A percentile compares a stretch with the other conserved stretches of the same genome.
phyloP scores from a whole-genome alignment of 1,284 basidiomycete genomes.

The Sanguinoderma infundibulare region DNA sequence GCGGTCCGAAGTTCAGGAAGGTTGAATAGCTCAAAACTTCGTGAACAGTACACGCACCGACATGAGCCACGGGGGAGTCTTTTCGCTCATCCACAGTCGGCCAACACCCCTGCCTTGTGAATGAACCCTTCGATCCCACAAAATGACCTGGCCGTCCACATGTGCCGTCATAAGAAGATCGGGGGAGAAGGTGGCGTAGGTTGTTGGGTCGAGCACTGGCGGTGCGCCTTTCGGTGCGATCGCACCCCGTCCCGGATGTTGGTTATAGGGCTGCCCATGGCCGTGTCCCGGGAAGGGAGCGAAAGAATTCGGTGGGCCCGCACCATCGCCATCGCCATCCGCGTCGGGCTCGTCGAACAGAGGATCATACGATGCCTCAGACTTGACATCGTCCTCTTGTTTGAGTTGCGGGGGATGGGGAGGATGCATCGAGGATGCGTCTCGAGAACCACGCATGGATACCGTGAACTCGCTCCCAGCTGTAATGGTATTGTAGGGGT shows the following conservation, averaged over 20 bases:
- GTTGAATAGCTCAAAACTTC: neutral
- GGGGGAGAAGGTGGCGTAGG: slow-evolving; percentile 72
- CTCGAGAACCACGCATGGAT: slow-evolving; percentile 18
- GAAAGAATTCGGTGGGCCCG: slow-evolving; percentile 16
- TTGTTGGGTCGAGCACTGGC: slow-evolving; percentile 64
- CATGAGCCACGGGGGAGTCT: slow-evolving; percentile 95
- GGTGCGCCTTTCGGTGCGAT: slow-evolving; percentile 69
- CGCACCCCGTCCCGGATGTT: slow-evolving; percentile 23
- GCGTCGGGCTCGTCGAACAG: slow-evolving; percentile 78
- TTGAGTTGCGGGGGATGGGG: slow-evolving; percentile 10
- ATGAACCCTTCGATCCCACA: slow-evolving; percentile 87
- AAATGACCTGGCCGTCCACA: slow-evolving; percentile 90
- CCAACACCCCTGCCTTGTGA: slow-evolving; percentile 75
- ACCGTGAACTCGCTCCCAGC: slow-evolving; percentile 23
- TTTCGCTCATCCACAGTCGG: slow-evolving; percentile 84
- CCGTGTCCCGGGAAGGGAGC: slow-evolving; percentile 4
- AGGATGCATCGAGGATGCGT: slow-evolving; percentile 5
- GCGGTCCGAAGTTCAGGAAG: neutral
- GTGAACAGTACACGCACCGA: slow-evolving; percentile 57
- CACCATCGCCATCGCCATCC: slow-evolving; percentile 43
- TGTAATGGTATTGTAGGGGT: slow-evolving; percentile 24
- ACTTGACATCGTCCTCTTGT: slow-evolving; percentile 61
- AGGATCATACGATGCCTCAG: slow-evolving; percentile 79
- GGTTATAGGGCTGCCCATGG: slow-evolving; percentile 12
- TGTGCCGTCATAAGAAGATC: slow-evolving; percentile 90